These are phyloP conservation scores for Aspergillus eucalypticola DNA, from an alignment of 2,329 filamentous ascomycete genomes.

Conservation along the genomic window DNA sequence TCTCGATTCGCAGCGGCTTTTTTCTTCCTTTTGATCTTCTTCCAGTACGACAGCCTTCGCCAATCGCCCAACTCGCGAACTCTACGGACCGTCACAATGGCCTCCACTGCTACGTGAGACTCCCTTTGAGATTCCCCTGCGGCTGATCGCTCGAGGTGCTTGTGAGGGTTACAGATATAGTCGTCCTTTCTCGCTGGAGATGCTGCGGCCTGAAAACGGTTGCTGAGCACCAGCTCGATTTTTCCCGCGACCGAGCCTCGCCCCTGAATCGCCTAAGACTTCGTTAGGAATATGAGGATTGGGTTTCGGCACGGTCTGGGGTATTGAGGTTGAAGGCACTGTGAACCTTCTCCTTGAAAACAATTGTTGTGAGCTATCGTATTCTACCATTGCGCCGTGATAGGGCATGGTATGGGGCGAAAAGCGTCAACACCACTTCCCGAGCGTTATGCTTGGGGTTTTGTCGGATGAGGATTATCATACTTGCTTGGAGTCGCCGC, in stretches of 20 bases:
- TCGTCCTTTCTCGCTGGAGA: constrained; percentile 79
- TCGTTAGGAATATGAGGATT: constrained; percentile 45
- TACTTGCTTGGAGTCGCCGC: constrained; percentile 30
- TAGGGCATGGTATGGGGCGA: constrained; percentile 26
- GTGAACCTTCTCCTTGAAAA: constrained; percentile 71
- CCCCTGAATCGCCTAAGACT: constrained; percentile 30
- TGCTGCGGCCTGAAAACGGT: constrained; percentile 41
- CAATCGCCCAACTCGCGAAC: constrained; percentile 43
- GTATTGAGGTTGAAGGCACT: constrained; percentile 75
- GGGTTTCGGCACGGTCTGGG: constrained; percentile 62
- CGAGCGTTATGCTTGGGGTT: constrained; percentile 59
- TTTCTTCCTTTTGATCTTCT: constrained; percentile 28
- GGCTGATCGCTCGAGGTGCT: constrained; percentile 38
- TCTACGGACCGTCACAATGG: constrained; percentile 56
- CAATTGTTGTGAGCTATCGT: constrained; percentile 61
- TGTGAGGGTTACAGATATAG: constrained; percentile 67
- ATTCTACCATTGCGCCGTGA: constrained; percentile 7
- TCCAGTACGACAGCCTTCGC: constrained; percentile 39
- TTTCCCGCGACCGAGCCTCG: constrained; percentile 52
- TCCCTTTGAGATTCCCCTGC: constrained; percentile 37
- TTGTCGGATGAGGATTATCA: constrained; percentile 72
- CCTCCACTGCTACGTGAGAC: constrained; percentile 63
- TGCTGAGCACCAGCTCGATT: constrained; percentile 73
- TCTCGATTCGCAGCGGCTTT: constrained; percentile 16
- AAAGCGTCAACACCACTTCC: constrained; percentile 55